A percentile compares a stretch with the other conserved stretches of the same genome.
Evolutionary conservation across 805 yeast species (phyloP).

Genomic region (Monosporozyma yasuniensis): DNA sequence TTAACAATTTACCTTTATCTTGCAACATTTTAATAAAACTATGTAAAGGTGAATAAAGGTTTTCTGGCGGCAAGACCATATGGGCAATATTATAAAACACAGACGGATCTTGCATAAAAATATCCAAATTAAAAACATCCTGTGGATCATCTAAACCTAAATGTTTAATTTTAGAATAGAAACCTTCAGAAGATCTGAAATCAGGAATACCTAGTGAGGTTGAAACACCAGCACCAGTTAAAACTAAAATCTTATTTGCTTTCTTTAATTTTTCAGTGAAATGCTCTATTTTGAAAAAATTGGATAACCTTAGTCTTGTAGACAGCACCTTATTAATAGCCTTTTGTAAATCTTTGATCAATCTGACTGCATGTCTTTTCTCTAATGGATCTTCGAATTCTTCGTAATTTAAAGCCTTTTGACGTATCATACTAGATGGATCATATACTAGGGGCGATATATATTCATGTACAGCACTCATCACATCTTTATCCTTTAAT

Average conservation of each 20-base stretch:
- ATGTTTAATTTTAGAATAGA: conserved; percentile 59
- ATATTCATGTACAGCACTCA: conserved; percentile 23
- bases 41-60: conserved; percentile 66
- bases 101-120: conserved; percentile 67
- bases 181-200: conserved; percentile 81
- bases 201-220: conserved; percentile 88
- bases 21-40: conserved; percentile 65
- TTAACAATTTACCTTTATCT: conserved; percentile 64
- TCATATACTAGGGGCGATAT: conserved; percentile 11
- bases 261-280: conserved; percentile 44
- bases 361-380: conserved; percentile 37
- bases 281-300: conserved; percentile 50
- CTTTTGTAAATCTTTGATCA: conserved; percentile 45
- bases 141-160: conserved; percentile 80
- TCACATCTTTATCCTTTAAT: conserved; percentile 29
- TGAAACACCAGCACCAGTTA: conserved; percentile 92
- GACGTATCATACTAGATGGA: conserved; percentile 1
- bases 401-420: conserved; percentile 10
- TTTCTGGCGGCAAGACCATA: conserved; percentile 69
- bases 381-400: conserved; percentile 32
- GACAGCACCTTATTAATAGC: conserved; percentile 57
- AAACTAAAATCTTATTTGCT: conserved; percentile 55
- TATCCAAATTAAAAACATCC: conserved; percentile 68
- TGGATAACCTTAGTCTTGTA: conserved; percentile 46
- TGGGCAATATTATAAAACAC: conserved; percentile 83